Conservation (phyloP, 371 early-diverging fungal genomes). For the Saksenaea oblongispora region DNA sequence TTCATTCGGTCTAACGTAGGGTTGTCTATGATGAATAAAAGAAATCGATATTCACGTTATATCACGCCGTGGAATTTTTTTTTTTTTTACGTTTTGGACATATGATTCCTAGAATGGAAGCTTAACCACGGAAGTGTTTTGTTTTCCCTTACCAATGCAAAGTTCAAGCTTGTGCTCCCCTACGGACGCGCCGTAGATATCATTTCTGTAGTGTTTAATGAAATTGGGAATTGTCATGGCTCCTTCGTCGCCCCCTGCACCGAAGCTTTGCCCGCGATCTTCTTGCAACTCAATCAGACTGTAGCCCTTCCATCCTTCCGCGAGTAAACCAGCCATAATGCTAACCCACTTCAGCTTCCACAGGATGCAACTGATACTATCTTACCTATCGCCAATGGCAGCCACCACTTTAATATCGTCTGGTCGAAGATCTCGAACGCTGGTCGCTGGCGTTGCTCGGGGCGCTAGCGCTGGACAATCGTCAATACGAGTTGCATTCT, state of each 20-base stretch:
- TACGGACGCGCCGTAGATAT: constrained; percentile 33
- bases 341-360: not conserved
- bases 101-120: not conserved
- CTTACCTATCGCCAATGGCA: constrained; percentile 28
- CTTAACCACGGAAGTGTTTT: not conserved
- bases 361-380: too few species aligned
- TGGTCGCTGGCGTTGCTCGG: constrained; percentile 13
- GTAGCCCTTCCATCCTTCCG: not conserved
- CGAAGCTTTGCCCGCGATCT: constrained; percentile 46
- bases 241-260: constrained; percentile 41
- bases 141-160: constrained; percentile 21
- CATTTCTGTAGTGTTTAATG: constrained; percentile 36
- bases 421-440: constrained; percentile 23
- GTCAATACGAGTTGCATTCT: constrained; percentile 7
- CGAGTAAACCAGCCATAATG: constrained; percentile 24
- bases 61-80: too few species aligned
- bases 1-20: constrained; percentile 38
- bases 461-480: constrained; percentile 20
- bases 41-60: too few species aligned
- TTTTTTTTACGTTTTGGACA: not conserved
- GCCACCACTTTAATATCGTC: constrained; percentile 31
- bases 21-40: constrained; percentile 1
- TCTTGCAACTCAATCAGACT: constrained; percentile 18
- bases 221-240: constrained; percentile 46
- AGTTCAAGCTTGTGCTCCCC: constrained; percentile 33